Evolutionary conservation across 176 grass and related monocot genomes (phyloP).

Genomic region (Hordeum marinum): DNA sequence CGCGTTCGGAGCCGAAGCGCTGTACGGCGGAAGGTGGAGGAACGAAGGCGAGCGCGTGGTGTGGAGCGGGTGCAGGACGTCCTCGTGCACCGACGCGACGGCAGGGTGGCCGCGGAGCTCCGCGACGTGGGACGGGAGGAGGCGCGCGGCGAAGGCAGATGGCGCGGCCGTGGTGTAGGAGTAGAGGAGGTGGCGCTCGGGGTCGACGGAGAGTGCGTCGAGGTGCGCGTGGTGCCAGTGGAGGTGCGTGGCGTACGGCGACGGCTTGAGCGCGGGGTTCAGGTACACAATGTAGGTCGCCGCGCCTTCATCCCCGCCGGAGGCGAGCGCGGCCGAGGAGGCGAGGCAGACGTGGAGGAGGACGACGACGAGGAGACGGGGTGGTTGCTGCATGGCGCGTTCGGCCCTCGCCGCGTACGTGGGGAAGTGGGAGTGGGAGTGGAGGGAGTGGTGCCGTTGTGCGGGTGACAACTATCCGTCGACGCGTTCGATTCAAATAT

Average conservation of each 20-base stretch:
- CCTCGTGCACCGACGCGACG: conserved; percentile 51
- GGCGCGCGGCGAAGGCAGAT: conserved; percentile 70
- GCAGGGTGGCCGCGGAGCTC: conserved; percentile 41
- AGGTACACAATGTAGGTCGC: conserved; percentile 80
- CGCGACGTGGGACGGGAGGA: conserved; percentile 51
- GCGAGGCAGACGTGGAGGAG: background rate
- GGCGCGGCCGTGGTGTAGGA: conserved; percentile 67
- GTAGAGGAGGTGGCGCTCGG: conserved; percentile 66
- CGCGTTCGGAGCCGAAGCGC: background rate
- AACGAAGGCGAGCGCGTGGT: conserved; percentile 77
- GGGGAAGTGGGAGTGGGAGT: background rate
- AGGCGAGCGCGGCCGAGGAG: background rate
- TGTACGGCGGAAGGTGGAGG: conserved; percentile 61
- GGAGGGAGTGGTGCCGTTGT: background rate
- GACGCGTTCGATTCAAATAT: conserved; percentile 39
- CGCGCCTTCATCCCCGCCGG: background rate
- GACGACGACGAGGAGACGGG: background rate
- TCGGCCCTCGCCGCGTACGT: background rate
- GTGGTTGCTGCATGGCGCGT: conserved; percentile 29
- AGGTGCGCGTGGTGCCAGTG: conserved; percentile 67
- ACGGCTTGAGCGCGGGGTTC: conserved; percentile 48
- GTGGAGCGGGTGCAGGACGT: conserved; percentile 49
- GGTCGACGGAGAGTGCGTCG: conserved; percentile 55
- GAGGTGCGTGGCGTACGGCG: conserved; percentile 42
- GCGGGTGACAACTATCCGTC: background rate